Evolutionary conservation across 2,329 filamentous ascomycete genomes (phyloP).

Genomic region (Aspergillus clavatus): DNA sequence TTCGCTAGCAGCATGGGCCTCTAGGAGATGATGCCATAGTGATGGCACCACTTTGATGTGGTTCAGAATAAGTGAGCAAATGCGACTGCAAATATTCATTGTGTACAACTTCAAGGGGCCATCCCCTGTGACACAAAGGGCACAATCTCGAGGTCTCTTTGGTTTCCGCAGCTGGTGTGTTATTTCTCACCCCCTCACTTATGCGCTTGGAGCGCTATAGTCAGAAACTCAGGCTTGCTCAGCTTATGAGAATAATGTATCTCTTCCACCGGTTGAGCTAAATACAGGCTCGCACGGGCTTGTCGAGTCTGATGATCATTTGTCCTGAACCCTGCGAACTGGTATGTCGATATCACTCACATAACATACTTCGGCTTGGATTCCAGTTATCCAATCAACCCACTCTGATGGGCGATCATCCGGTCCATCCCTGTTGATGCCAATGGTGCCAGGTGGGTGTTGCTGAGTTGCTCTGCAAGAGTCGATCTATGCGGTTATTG

Average conservation of each 20-base stretch:
- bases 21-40: background rate
- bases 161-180: background rate
- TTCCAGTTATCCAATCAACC: background rate
- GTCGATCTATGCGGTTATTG: too few relatives aligned
- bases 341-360: background rate
- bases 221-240: slow-evolving; percentile 5
- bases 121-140: background rate
- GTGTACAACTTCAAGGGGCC: background rate
- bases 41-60: background rate
- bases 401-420: slow-evolving; percentile 2
- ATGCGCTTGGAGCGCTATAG: slow-evolving; percentile 13
- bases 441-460: slow-evolving; percentile 8
- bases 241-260: too few relatives aligned
- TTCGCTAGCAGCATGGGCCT: background rate
- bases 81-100: background rate
- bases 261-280: background rate
- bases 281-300: background rate
- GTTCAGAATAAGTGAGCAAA: background rate
- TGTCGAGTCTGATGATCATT: background rate
- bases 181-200: background rate
- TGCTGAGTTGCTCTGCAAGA: background rate
- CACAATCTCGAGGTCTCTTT: background rate
- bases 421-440: background rate
- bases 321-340: background rate
- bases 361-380: slow-evolving; percentile 1